These are phyloP conservation scores for Boletus rubescentipes DNA, from an alignment of 768 basidiomycete species.

Conservation along the genomic window DNA sequence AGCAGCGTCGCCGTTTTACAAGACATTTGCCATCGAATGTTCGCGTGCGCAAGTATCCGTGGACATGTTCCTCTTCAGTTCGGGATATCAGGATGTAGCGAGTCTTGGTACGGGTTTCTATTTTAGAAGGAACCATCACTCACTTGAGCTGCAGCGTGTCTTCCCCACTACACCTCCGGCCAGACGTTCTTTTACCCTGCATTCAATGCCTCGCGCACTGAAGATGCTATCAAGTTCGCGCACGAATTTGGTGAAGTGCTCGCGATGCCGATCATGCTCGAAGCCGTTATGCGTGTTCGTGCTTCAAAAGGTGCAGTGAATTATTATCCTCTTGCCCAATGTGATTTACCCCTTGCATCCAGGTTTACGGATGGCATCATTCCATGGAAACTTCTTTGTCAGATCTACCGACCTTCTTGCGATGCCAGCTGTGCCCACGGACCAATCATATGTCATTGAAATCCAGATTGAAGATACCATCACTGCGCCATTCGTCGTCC, in stretches of 20 bases:
- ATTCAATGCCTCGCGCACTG: constrained; percentile 91
- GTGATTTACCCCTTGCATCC: not conserved
- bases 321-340: not conserved
- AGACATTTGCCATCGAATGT: constrained; percentile 98
- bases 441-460: constrained; percentile 95
- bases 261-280: constrained; percentile 92
- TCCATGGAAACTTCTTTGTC: constrained; percentile 99
- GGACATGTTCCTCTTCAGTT: constrained; percentile 98
- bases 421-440: constrained; percentile 94
- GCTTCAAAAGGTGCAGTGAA: constrained; percentile 79
- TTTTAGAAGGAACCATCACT: not conserved
- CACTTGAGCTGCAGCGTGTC: constrained; percentile 54
- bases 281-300: constrained; percentile 97
- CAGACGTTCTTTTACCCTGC: constrained; percentile 99
- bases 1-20: constrained; percentile 94
- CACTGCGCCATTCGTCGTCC: constrained; percentile 85
- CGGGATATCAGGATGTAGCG: constrained; percentile 93
- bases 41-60: constrained; percentile 96
- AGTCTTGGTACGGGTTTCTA: constrained; percentile 60
- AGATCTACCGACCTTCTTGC: constrained; percentile 95
- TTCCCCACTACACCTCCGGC: constrained; percentile 97
- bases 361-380: constrained; percentile 94
- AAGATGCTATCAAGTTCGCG: constrained; percentile 98
- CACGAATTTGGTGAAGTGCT: constrained; percentile 94
- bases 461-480: constrained; percentile 94